Evolutionary conservation across 2,329 filamentous ascomycete species (phyloP), one percentile per base, ranked within the genome.

Genomic region (Teratosphaeria viscida): DNA sequence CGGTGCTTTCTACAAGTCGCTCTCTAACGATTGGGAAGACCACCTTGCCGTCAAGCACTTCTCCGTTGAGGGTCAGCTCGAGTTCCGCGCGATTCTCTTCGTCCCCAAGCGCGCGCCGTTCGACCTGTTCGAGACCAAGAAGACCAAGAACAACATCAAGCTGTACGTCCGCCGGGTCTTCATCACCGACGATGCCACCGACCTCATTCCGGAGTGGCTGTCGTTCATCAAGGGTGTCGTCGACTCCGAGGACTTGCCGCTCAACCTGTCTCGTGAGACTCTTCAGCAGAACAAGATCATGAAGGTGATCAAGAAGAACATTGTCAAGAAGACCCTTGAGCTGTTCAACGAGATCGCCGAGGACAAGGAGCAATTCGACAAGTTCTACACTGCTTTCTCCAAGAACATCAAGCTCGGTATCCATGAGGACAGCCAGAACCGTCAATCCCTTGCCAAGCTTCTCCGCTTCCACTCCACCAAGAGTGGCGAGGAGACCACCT

Each of bases 101-200:
- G 92, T 99, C 59, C 94, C 94, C 77, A 97, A 99, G 90, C 92
- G 94, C 73, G 94, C 94, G 78, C 94, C 94, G 72, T 99, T 99
- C 79, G 94, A 99, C 75, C 89, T 99, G 65, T 99, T 99, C 78
- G 94, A 99, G 89, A 96, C 92, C 77, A 99, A 99, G 90, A 96
- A 96, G 89, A 96, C 92, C 76, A 99, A 99, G 91, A 99, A 97
- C 89, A 99, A 99, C 89, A 97, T 99, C 86, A 99, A 99, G 88
- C 88, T 99, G 72, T 99, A 99, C 82, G 94, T 99, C 74, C 92
- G 94, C 78, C 94, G 94, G 77, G 94, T 99, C 79, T 99, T 99
- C 89, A 99, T 99, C 84, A 99, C 94, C 63, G 94, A 99, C 70
- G 94, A 99, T 78, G 94, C 94, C 71, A 97, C 94, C 71, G 94